Base-by-base conservation (phyloP, 495 filamentous ascomycete species). In the Podospora bellae-mahoneyi region DNA sequence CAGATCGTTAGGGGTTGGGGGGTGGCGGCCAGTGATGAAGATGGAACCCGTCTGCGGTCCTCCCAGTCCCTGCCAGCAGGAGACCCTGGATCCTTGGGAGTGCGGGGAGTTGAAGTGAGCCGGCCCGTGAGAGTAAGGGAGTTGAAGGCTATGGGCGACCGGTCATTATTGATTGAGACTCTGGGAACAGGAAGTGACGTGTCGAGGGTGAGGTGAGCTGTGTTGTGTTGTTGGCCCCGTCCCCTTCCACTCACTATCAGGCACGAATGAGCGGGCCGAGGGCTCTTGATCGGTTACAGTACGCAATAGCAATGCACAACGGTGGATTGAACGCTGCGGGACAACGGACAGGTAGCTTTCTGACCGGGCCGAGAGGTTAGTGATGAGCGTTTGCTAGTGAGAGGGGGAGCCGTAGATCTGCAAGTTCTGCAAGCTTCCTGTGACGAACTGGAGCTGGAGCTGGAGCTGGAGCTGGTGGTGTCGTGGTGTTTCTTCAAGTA, bases 21-120 rank as follows among this genome's bases (percentile, higher is more conserved):
- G 23, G 23, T 23, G 9, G 20, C 10, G 48, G 44, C 39, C n/a
- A 28, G 19, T 34, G 19, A 18, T 16, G 30, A 63, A 63, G n/a
- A 63, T 28, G 30, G n/a, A 63, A 63, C n/a, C 32, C 61, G 28
- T 19, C 30, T 13, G 19, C 30, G 32, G 18, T 20, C 61, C 59
- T 30, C 61, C 27, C 34, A 23, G 28, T 32, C 30, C 30, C n/a
- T 20, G 30, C 61, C 61, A 63, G 61, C 61, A 63, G 61, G 34
- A 27, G 30, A 28, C 16, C 16, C 16, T 27, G 39, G 39, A 20
- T 39, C 48, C 61, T 20, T 20, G n/a, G 61, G 61, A 32, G 61
- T 48, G 34, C 55, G n/a, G n/a, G 55, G 55, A 23, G 5, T n/a
- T 63, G 28, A 19, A 48, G 18, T 28, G 23, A 62, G 18, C 61